Evolutionary conservation across 2,329 filamentous ascomycete species (phyloP).

Genomic region (Aspergillus brunneoviolaceus): DNA sequence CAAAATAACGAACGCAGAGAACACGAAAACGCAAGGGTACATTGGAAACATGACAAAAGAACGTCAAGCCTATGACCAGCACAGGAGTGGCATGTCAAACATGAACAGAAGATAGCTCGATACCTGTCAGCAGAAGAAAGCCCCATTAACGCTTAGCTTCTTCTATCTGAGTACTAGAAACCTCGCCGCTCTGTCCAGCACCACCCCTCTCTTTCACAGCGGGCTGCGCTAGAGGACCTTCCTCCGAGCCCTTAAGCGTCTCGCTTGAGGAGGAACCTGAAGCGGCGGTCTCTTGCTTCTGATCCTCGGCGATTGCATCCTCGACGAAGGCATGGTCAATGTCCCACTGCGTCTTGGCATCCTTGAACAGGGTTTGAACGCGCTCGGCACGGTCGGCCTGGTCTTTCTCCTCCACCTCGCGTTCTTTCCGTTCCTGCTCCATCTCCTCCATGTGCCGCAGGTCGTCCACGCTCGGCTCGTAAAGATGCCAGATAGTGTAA

Average conservation of each 20-base stretch:
- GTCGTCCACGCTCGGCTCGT: slow-evolving; percentile 97
- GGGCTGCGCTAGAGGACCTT: slow-evolving; percentile 24
- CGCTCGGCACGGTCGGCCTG: slow-evolving; percentile 72
- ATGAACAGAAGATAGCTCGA: background rate
- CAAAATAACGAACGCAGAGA: background rate
- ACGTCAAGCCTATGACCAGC: slow-evolving; percentile 22
- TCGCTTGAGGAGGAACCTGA: slow-evolving; percentile 8
- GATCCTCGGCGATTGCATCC: slow-evolving; percentile 60
- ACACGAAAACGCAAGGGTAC: background rate
- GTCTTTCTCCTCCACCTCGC: slow-evolving; percentile 76
- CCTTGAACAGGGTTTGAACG: slow-evolving; percentile 76
- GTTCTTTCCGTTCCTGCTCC: slow-evolving; percentile 79
- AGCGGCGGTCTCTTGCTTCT: slow-evolving; percentile 22
- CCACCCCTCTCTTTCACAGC: slow-evolving; percentile 13
- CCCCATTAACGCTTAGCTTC: slow-evolving; percentile 4
- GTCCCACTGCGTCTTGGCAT: slow-evolving; percentile 78
- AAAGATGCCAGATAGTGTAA: slow-evolving; percentile 99
- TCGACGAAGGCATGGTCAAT: slow-evolving; percentile 81
- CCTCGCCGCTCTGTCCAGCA: background rate
- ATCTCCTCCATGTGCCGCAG: slow-evolving; percentile 98
- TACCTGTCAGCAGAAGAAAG: background rate
- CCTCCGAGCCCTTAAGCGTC: slow-evolving; percentile 21
- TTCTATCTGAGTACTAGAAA: background rate
- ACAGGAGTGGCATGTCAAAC: slow-evolving; percentile 10
- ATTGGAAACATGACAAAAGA: background rate